Base-by-base conservation (phyloP, 257 asterid species). In the Solanum acaule region DNA sequence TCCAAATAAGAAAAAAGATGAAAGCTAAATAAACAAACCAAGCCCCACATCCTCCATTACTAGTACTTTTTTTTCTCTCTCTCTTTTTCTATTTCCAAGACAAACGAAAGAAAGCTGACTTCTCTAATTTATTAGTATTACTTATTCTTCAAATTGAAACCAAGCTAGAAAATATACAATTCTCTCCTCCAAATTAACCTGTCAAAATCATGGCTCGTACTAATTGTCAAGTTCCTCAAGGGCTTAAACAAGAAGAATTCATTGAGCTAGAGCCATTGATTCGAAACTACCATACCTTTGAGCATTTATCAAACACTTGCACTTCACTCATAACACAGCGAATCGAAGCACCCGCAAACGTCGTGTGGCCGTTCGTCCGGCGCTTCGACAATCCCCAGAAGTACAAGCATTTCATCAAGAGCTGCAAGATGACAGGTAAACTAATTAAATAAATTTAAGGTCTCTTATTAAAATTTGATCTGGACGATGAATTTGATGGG, bases 341-440 rank as follows among this genome's bases (percentile, higher is more conserved):
- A 49, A 93, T 96, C 89, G 94, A 95, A 88, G 98, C 99, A 25
- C 99, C 98, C 25, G 93, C 95, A 5, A 84, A 27, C 31, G 91
- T 88, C 27, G 98, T 96, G 4, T 96, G 99, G 99, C 95, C 94
- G 0, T 86, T 96, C 70, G 98, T 96, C 8, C 94, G 98, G 38
- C 88, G 96, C 8, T 96, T 96, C 90, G 99, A 94, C 90, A 93
- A 93, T 86, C 99, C 98, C 0, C 97, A 96, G 79, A 93, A 92
- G 31, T 96, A 96, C 98, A 96, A 96, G 86, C 98, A 95, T 94
- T 96, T 96, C 93, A 93, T 96, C 93, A 96, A 96, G 93, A 93
- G 95, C 90, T 96, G 98, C 92, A 75, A 75, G 3, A 91, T 96
- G 90, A 88, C 76, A 87, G 86, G 86, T 78, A n/a, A 4, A 63